These are phyloP conservation scores for Pestalotiopsis sp. DNA, from an alignment of 2,329 filamentous ascomycete species.

Conservation along the genomic window DNA sequence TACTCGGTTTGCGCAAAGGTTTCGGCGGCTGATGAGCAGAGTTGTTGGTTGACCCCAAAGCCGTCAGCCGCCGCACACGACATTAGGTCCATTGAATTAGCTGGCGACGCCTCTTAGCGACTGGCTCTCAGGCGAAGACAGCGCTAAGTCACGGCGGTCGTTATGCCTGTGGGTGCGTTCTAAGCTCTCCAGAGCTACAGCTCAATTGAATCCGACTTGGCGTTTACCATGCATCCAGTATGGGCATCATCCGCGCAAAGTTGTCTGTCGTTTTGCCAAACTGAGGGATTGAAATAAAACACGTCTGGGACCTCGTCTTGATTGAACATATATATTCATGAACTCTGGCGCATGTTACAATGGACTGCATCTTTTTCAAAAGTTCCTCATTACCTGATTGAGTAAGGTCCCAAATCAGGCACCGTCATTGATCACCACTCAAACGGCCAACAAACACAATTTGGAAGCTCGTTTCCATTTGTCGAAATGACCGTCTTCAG, in stretches of 20 bases:
- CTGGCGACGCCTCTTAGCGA: neutral
- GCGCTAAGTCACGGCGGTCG: neutral
- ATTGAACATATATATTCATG: neutral
- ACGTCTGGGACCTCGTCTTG: neutral
- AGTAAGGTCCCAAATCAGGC: neutral
- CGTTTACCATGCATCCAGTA: neutral
- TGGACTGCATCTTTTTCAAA: neutral
- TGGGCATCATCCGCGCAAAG: neutral
- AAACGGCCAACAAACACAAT: neutral
- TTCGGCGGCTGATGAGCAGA: neutral
- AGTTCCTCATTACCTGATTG: neutral
- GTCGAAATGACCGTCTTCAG: neutral
- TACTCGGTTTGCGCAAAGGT: neutral
- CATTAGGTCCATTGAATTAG: neutral
- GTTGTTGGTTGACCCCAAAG: neutral
- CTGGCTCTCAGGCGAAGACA: neutral
- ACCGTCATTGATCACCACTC: neutral
- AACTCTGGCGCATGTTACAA: neutral
- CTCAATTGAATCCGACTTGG: neutral
- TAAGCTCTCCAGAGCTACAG: neutral
- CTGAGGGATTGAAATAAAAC: neutral
- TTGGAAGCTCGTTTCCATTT: neutral
- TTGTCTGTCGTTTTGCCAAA: neutral
- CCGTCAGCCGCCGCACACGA: neutral
- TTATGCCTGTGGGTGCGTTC: neutral